Evolutionary conservation across 2,329 filamentous ascomycete species (phyloP).

Genomic region (Setomelanomma holmii): DNA sequence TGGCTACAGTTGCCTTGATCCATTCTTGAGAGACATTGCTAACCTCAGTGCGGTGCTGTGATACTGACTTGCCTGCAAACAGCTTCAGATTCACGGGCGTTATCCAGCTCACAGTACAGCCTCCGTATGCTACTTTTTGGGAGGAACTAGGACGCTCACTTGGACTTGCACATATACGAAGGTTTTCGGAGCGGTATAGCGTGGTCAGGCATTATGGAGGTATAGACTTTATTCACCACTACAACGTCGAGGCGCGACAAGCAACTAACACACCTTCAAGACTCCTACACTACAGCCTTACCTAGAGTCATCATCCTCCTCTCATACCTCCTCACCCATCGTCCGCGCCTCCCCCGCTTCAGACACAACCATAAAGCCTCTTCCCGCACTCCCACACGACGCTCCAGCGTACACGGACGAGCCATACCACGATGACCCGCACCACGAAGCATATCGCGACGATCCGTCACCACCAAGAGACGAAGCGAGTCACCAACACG

Average conservation of each 20-base stretch:
- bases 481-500: background rate
- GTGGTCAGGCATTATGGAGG: conserved; percentile 2
- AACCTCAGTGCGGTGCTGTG: conserved; percentile 3
- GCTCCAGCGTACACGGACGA: background rate
- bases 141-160: background rate
- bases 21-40: conserved; percentile 4
- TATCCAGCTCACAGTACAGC: background rate
- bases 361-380: conserved; percentile 5
- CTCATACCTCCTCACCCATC: background rate
- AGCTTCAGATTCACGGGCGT: conserved; percentile 1
- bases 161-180: background rate
- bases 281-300: conserved; percentile 1
- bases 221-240: background rate
- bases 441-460: background rate
- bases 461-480: no score
- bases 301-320: conserved; percentile 1
- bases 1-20: conserved; percentile 4
- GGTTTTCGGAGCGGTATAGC: background rate
- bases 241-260: background rate
- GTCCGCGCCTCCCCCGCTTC: background rate
- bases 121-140: background rate
- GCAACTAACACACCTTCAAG: background rate
- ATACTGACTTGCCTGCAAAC: conserved; percentile 7
- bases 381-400: conserved; percentile 3
- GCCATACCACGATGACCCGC: conserved; percentile 15